Conservation (phyloP, 495 filamentous ascomycete genomes). For the Aspergillus affinis region DNA sequence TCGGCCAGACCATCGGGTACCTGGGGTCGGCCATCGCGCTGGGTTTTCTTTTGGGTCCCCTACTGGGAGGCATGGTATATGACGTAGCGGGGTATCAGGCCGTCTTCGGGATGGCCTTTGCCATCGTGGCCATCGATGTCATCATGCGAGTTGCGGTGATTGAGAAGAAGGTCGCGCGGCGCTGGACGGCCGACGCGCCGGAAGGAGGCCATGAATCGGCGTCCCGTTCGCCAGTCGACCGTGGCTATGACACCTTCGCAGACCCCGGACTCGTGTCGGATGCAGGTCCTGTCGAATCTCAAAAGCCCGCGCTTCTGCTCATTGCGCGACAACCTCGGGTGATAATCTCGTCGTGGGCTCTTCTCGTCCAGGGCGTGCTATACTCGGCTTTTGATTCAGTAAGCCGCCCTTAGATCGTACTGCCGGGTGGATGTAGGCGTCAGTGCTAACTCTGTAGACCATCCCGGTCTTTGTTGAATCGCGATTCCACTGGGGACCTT, state of each 20-base stretch:
- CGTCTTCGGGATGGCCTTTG: conserved; percentile 59
- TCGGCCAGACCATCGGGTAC: conserved; percentile 55
- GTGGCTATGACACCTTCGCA: background rate
- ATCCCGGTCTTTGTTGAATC: conserved; percentile 67
- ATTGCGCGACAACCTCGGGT: conserved; percentile 32
- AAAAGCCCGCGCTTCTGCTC: conserved; percentile 21
- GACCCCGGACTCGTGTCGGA: background rate
- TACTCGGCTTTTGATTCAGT: conserved; percentile 37
- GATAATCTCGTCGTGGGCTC: conserved; percentile 32
- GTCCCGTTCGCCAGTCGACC: background rate
- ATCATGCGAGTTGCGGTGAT: conserved; percentile 61
- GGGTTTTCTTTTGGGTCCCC: conserved; percentile 46
- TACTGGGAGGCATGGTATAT: conserved; percentile 64
- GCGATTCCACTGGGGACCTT: conserved; percentile 64
- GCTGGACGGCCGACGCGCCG: conserved; percentile 16
- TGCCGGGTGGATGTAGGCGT: background rate
- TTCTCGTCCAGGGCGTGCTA: conserved; percentile 33
- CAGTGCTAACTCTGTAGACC: conserved; percentile 19
- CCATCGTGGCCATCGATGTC: conserved; percentile 59
- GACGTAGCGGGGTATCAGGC: conserved; percentile 56
- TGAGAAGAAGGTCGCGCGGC: conserved; percentile 54
- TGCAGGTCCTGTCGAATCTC: background rate
- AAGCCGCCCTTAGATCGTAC: background rate
- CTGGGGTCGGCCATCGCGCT: conserved; percentile 33
- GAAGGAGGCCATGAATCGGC: background rate